phyloP scores from a whole-genome alignment of 2,329 filamentous ascomycete species.

The Trichoderma harzianum region DNA sequence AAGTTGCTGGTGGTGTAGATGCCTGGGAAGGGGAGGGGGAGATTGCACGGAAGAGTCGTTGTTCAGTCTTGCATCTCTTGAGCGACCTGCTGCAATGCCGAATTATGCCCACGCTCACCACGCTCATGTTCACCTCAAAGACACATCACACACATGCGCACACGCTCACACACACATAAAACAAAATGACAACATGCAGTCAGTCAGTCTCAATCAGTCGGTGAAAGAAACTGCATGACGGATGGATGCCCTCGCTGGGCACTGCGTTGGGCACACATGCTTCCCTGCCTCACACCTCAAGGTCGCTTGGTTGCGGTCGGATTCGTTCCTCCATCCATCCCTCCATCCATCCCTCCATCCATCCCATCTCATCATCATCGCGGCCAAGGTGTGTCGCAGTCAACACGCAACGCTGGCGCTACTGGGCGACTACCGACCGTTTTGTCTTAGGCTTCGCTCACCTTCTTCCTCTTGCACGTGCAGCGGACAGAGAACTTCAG shows the following conservation, averaged over 20 bases:
- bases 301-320: background rate
- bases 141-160: too few relatives aligned
- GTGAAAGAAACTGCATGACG: background rate
- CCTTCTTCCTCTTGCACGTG: background rate
- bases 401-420: background rate
- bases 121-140: background rate
- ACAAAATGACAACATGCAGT: background rate
- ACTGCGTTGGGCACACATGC: slow-evolving; percentile 9
- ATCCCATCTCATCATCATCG: background rate
- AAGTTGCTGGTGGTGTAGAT: background rate
- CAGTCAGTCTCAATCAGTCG: slow-evolving; percentile 13
- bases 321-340: background rate
- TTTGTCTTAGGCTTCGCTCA: background rate
- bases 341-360: too few relatives aligned
- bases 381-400: background rate
- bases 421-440: background rate
- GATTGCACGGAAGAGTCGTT: background rate
- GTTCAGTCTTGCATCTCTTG: background rate
- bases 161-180: background rate
- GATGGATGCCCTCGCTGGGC: background rate
- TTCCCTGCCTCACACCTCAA: background rate
- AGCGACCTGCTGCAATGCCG: background rate
- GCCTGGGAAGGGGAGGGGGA: background rate
- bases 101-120: background rate
- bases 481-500: background rate